Conservation (phyloP, 1,139 yeast genomes). For the Pichia sp. region DNA sequence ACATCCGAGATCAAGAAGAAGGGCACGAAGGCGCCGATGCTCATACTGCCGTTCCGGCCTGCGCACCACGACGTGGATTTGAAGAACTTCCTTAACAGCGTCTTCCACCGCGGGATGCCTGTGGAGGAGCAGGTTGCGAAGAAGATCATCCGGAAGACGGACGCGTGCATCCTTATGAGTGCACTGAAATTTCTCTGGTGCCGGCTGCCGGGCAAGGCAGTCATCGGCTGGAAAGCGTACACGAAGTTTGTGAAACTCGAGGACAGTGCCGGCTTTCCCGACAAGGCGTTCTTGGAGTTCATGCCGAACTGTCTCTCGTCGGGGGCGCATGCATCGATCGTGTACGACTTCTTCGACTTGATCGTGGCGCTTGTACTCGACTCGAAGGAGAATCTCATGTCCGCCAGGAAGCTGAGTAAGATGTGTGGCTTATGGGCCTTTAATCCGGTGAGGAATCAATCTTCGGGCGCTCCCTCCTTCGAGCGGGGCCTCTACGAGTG, state of each 20-base stretch:
- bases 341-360: conserved; percentile 79
- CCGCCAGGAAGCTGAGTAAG: conserved; percentile 75
- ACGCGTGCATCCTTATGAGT: conserved; percentile 66
- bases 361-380: conserved; percentile 78
- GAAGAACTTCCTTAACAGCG: conserved; percentile 45
- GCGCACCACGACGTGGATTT: conserved; percentile 53
- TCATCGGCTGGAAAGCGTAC: conserved; percentile 85
- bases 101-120: conserved; percentile 48
- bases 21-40: conserved; percentile 57
- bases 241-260: conserved; percentile 64
- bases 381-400: conserved; percentile 70
- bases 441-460: conserved; percentile 30
- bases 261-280: conserved; percentile 59
- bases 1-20: conserved; percentile 59
- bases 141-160: conserved; percentile 42
- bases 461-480: conserved; percentile 40
- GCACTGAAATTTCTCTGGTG: conserved; percentile 83
- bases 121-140: conserved; percentile 38
- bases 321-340: conserved; percentile 85
- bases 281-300: conserved; percentile 66
- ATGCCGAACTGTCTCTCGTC: conserved; percentile 83
- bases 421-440: conserved; percentile 92
- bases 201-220: conserved; percentile 70
- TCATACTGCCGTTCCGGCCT: conserved; percentile 67
- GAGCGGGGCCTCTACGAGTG: conserved; percentile 72